Evolutionary conservation across 495 filamentous ascomycete species (phyloP), one percentile per base, ranked within the genome.

Genomic region (Penicillium waksmanii): DNA sequence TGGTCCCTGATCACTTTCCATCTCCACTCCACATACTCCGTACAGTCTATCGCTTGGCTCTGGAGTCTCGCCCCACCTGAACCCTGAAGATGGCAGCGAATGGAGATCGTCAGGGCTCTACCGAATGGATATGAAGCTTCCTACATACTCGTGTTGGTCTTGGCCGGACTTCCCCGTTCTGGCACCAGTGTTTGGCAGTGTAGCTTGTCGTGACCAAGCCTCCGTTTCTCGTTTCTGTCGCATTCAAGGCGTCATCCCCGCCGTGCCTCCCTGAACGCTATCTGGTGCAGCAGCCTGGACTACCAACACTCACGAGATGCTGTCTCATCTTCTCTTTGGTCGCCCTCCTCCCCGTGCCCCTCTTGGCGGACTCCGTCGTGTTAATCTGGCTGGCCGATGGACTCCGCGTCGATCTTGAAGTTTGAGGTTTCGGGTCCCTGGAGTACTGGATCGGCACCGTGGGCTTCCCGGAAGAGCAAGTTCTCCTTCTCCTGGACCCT

Each of bases 131-230:
- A 46, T 53, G 21, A 40, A 56, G 54, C 47, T 50, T 56, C 46
- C 27, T 33, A 38, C 61, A 40, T 27, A 40, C 53, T 61, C 55
- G 55, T 64, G 51, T 56, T 33, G 27, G 34, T 48, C 58, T 66
- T 51, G 50, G 52, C 61, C 61, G 67, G 67, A 65, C 58, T 53
- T 69, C 64, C 40, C 64, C 58, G 64, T 62, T 33, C 43, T 58
- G 56, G 51, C 51, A 49, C 53, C 8, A 43, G 53, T 23, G 23
- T 23, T 23, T 23, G 23, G 23, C 23, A 23, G 23, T 51, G 44
- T 62, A 57, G 61, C 64, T 69, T 68, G 63, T 68, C 33, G 19
- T 42, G 48, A 57, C 53, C 57, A 66, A 66, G 66, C 63, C 56
- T 62, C 55, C 51, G 55, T 55, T 51, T 51, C 53, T 60, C 49